These are phyloP conservation scores for Chloromonas sp. DNA, from an alignment of 163 green algal genomes.

Conservation along the genomic window DNA sequence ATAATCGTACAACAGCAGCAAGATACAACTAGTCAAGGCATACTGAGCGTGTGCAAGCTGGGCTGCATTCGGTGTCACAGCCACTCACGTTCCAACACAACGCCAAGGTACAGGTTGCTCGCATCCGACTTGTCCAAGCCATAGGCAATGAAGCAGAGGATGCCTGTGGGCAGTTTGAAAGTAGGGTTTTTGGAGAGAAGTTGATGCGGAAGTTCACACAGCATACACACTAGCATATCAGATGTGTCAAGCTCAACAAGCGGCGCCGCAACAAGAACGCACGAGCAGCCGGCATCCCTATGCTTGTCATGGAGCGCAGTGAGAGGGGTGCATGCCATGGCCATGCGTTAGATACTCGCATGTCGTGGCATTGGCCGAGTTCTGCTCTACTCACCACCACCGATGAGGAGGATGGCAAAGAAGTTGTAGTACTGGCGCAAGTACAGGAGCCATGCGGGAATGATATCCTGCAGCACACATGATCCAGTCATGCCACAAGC, in stretches of 20 bases:
- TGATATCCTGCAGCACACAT: not conserved
- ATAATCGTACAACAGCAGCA: too few relatives aligned
- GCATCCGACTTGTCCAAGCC: conserved; percentile 54
- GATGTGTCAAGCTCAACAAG: too few relatives aligned
- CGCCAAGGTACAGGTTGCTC: conserved; percentile 69
- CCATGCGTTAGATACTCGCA: not conserved
- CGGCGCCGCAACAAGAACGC: too few relatives aligned
- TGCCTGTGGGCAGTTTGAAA: not conserved
- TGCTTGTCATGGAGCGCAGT: too few relatives aligned
- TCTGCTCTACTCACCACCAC: conserved; percentile 28
- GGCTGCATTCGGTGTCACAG: not conserved
- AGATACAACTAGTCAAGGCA: too few relatives aligned
- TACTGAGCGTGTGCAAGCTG: not conserved
- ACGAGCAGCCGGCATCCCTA: too few relatives aligned
- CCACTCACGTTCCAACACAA: conserved; percentile 42
- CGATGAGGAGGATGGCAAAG: conserved; percentile 65
- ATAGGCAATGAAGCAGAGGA: conserved; percentile 73
- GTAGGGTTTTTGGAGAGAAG: not conserved
- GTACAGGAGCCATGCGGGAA: conserved; percentile 1
- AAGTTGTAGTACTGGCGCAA: conserved; percentile 67
- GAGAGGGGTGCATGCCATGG: too few relatives aligned
- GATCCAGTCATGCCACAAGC: too few relatives aligned
- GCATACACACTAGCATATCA: too few relatives aligned
- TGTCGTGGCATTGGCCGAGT: not conserved
- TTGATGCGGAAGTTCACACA: not conserved